Conservation (phyloP, 1,284 basidiomycete species). For the Pterula multifida region DNA sequence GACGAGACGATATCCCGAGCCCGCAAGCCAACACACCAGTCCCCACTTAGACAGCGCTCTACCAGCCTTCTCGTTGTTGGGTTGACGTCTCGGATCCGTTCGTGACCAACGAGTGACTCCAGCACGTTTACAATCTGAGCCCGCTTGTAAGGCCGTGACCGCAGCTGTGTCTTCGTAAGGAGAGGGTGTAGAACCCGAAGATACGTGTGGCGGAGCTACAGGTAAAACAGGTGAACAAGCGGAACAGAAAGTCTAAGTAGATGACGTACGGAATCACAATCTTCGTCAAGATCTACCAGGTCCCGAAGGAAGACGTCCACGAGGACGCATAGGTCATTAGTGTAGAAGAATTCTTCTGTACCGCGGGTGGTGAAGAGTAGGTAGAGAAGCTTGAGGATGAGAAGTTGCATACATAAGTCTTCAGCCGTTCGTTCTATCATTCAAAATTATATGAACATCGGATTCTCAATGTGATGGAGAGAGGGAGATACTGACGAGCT, state of each 20-base stretch:
- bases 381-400: conserved; percentile 92
- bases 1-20: conserved; percentile 3
- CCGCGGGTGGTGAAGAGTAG: conserved; percentile 90
- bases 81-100: conserved; percentile 71
- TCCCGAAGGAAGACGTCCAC: conserved; percentile 96
- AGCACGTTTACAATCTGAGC: conserved; percentile 78
- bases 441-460: neutral
- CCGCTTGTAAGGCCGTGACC: conserved; percentile 80
- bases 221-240: conserved; percentile 5
- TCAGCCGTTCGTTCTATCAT: conserved; percentile 67
- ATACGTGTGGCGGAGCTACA: conserved; percentile 89
- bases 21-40: conserved; percentile 59
- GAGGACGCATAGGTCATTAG: conserved; percentile 91
- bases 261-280: conserved; percentile 75
- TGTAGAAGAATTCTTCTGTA: conserved; percentile 95
- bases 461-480: neutral
- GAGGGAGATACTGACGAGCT: conserved; percentile 47
- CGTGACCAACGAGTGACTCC: conserved; percentile 66
- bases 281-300: conserved; percentile 83
- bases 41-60: conserved; percentile 79
- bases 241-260: too few relatives aligned
- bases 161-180: conserved; percentile 88
- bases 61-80: conserved; percentile 86
- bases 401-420: conserved; percentile 88
- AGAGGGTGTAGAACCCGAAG: conserved; percentile 93